Evolutionary conservation across 495 filamentous ascomycete genomes (phyloP).

Genomic region (Hyaloscypha finlandica): DNA sequence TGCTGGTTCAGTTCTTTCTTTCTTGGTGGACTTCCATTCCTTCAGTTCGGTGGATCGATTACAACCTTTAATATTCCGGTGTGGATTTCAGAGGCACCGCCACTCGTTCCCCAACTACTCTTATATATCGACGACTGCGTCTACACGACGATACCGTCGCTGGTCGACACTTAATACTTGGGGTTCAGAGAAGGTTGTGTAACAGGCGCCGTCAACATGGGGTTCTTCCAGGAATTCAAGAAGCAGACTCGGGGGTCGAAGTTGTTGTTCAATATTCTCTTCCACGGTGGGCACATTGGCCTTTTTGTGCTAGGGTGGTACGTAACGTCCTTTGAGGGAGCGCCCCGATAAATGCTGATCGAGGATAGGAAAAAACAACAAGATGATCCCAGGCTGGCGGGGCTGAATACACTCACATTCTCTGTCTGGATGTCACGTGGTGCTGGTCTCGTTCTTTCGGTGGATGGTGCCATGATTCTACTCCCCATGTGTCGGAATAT

Average conservation of each 20-base stretch:
- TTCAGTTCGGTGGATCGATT: slow-evolving; percentile 22
- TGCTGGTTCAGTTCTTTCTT: slow-evolving; percentile 63
- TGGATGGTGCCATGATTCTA: slow-evolving; percentile 86
- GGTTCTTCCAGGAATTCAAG: slow-evolving; percentile 34
- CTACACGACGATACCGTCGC: slow-evolving; percentile 43
- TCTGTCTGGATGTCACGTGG: slow-evolving; percentile 97
- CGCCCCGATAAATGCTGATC: slow-evolving; percentile 29
- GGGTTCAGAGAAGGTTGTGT: slow-evolving; percentile 5
- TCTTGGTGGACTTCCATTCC: slow-evolving; percentile 37
- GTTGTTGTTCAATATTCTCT: slow-evolving; percentile 79
- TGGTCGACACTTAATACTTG: slow-evolving; percentile 41
- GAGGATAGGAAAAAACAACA: slow-evolving; percentile 73
- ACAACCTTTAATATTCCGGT: slow-evolving; percentile 21
- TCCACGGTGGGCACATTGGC: slow-evolving; percentile 80
- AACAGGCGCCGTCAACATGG: slow-evolving; percentile 23
- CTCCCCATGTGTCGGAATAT: slow-evolving; percentile 94
- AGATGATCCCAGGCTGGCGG: slow-evolving; percentile 62
- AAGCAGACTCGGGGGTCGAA: slow-evolving; percentile 67
- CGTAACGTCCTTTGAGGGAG: slow-evolving; percentile 30
- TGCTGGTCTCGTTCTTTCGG: slow-evolving; percentile 76
- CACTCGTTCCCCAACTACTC: slow-evolving; percentile 22
- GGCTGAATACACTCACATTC: slow-evolving; percentile 77
- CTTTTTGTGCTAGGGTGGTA: slow-evolving; percentile 92
- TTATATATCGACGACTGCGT: slow-evolving; percentile 22
- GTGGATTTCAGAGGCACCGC: slow-evolving; percentile 10